A percentile compares a stretch with the other conserved stretches of the same genome.
phyloP scores from a whole-genome alignment of 2,329 filamentous ascomycete species.

The Aspergillus sp. region DNA sequence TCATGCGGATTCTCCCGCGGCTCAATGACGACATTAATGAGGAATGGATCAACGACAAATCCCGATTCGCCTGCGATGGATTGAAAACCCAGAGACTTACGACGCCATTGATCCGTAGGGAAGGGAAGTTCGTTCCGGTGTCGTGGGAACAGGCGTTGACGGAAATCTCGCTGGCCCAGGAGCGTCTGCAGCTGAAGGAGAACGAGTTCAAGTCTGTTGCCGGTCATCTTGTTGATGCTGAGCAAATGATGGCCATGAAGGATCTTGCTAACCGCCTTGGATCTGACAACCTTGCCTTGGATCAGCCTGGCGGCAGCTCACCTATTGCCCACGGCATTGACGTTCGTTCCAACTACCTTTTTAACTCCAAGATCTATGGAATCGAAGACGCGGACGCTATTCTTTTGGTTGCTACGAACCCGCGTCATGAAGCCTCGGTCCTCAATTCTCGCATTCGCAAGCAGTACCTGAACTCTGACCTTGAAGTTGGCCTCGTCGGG shows the following conservation, averaged over 20 bases:
- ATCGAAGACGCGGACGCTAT: conserved; percentile 91
- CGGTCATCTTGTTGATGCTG: conserved; percentile 82
- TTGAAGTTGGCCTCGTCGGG: conserved; percentile 85
- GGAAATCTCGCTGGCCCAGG: conserved; percentile 73
- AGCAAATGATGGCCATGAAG: conserved; percentile 92
- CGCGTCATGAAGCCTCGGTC: conserved; percentile 86
- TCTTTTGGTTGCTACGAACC: conserved; percentile 88
- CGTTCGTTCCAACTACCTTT: conserved; percentile 85
- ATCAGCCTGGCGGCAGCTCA: conserved; percentile 72
- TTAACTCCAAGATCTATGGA: conserved; percentile 91
- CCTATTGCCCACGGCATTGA: conserved; percentile 90
- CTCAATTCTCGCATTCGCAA: conserved; percentile 96
- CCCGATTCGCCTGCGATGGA: conserved; percentile 90
- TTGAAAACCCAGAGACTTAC: conserved; percentile 93
- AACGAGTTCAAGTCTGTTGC: conserved; percentile 96
- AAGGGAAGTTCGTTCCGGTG: conserved; percentile 83
- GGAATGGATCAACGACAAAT: conserved; percentile 99
- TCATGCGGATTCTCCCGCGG: conserved; percentile 87
- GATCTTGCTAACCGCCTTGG: conserved; percentile 93
- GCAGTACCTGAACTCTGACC: conserved; percentile 91
- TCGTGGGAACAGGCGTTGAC: conserved; percentile 93
- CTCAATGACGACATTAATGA: conserved; percentile 98
- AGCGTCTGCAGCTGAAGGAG: conserved; percentile 68
- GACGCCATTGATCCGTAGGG: conserved; percentile 77
- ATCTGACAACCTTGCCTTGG: conserved; percentile 89